Base-by-base conservation (phyloP, 371 early-diverging fungal species). In the Parasitella parasitica region DNA sequence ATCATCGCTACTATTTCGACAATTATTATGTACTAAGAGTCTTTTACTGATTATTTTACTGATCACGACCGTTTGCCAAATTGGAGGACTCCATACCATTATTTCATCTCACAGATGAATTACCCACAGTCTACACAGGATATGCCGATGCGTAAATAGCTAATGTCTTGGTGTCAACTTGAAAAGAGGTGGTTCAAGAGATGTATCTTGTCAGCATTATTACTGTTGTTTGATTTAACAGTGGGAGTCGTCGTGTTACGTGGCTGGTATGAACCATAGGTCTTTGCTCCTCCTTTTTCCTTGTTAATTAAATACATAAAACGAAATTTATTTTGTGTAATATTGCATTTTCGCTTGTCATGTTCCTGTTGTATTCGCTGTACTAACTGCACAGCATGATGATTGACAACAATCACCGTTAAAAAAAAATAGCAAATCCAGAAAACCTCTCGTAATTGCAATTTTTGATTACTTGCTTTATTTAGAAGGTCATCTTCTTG, bases 111-210 rank as follows among this genome's bases (percentile, higher is more conserved):
- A n/a, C n/a, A n/a, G n/a, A n/a, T n/a, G n/a, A n/a, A n/a, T n/a
- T n/a, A n/a, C n/a, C n/a, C n/a, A n/a, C n/a, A 26, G 68, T 85
- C 5, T 58, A 76, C 46, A 71, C 67, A 18, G 79, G 80, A 61
- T 84, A 77, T 60, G 85, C 82, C 48, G 85, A 84, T 63, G 85
- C n/a, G n/a, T n/a, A n/a, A n/a, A n/a, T n/a, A n/a, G 85, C 0
- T 84, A 83, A 83, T 75, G 75, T 28, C 62, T 76, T 53, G 82
- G 82, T 18, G 55, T 77, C 54, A 84, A 84, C 51, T 65, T 81
- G 35, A 71, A 79, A 37, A 66, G 79, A 22, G 80, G 77, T 27
- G 53, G 61, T 38, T 53, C 61, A 22, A 61, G 76, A 59, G 84
- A 82, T 6, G 81, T 82, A 2, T 78, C 82, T 66, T 82, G 82